These are phyloP conservation scores for Chrysoporthe puriensis DNA, from an alignment of 2,329 filamentous ascomycete species.

Conservation along the genomic window DNA sequence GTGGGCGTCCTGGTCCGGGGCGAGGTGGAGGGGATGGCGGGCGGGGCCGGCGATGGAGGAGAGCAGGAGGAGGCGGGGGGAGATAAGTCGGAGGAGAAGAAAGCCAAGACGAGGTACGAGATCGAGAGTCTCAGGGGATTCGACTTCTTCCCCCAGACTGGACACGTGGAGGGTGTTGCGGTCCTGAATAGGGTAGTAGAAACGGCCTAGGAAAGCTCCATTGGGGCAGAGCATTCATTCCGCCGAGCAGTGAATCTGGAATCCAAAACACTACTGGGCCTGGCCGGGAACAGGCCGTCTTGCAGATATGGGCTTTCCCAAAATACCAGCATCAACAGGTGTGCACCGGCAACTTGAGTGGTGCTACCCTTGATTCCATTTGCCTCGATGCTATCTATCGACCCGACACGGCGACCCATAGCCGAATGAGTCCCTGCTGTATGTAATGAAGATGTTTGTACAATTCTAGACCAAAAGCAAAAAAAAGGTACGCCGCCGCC, in stretches of 20 bases:
- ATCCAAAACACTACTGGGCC: not conserved
- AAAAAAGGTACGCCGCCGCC: slow-evolving; percentile 11
- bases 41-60: slow-evolving; percentile 36
- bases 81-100: slow-evolving; percentile 38
- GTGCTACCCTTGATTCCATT: not conserved
- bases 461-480: slow-evolving; percentile 11
- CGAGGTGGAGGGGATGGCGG: slow-evolving; percentile 40
- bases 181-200: slow-evolving; percentile 58
- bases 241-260: not conserved
- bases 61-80: slow-evolving; percentile 28
- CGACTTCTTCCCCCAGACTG: slow-evolving; percentile 94
- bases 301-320: not conserved
- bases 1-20: slow-evolving; percentile 85
- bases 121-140: slow-evolving; percentile 92
- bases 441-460: not conserved
- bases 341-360: not conserved
- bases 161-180: slow-evolving; percentile 70
- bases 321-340: too few species aligned
- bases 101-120: slow-evolving; percentile 63
- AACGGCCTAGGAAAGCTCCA: not conserved
- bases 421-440: not conserved
- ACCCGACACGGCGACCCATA: not conserved
- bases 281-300: not conserved
- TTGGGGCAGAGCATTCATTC: slow-evolving; percentile 18
- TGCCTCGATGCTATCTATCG: not conserved